phyloP scores from a whole-genome alignment of 768 basidiomycete species.

The Boletus bicolor region DNA sequence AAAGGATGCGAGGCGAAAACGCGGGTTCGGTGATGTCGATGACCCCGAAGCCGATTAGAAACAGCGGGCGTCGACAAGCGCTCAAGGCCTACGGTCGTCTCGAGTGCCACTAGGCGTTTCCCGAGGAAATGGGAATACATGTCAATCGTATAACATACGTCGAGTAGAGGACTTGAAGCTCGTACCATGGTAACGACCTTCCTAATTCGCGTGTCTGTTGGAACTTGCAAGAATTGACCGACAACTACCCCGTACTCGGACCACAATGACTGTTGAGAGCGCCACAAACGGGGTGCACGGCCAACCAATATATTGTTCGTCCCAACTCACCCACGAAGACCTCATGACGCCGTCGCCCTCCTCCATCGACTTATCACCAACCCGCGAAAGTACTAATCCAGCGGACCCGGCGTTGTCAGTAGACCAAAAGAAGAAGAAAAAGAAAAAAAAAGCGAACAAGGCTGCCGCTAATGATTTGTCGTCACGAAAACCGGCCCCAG shows the following conservation, averaged over 20 bases:
- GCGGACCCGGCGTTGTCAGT: slow-evolving; percentile 9
- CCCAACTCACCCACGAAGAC: background rate
- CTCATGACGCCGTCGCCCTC: background rate
- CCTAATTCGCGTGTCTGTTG: slow-evolving; percentile 6
- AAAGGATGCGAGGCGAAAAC: background rate
- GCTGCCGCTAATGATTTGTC: slow-evolving; percentile 26
- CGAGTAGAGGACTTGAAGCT: background rate
- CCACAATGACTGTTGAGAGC: slow-evolving; percentile 2
- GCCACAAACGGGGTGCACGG: background rate
- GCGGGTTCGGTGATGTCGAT: background rate
- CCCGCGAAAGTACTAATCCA: background rate
- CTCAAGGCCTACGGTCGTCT: background rate
- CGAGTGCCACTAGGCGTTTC: too few relatives aligned
- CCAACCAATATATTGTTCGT: background rate
- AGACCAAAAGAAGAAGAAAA: slow-evolving; percentile 67
- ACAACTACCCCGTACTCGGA: background rate
- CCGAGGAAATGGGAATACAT: background rate
- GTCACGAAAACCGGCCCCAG: slow-evolving; percentile 33
- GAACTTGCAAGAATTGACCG: background rate
- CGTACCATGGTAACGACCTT: slow-evolving; percentile 13
- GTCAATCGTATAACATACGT: background rate
- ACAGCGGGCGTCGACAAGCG: background rate
- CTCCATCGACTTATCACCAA: slow-evolving; percentile 22
- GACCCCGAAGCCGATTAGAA: background rate
- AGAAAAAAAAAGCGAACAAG: slow-evolving; percentile 54